A percentile compares a stretch with the other conserved stretches of the same genome.
These are phyloP conservation scores for Aaosphaeria arxii DNA, from an alignment of 2,329 filamentous ascomycete genomes.

Conservation along the genomic window DNA sequence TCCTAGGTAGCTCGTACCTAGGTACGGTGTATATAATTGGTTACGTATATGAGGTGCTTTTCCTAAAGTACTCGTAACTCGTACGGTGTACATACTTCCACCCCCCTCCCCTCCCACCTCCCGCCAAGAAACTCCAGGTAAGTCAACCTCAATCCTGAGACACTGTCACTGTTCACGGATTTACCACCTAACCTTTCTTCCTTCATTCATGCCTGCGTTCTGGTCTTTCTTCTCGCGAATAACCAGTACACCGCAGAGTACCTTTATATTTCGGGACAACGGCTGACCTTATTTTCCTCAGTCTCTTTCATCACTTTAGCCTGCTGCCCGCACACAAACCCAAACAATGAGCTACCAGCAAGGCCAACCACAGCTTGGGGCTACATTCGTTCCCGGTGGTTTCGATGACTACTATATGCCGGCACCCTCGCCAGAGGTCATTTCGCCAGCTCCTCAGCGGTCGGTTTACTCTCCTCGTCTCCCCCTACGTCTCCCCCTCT, in stretches of 20 bases:
- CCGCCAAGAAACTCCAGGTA: too few relatives aligned
- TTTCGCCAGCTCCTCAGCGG: slow-evolving; percentile 70
- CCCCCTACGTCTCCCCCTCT: slow-evolving; percentile 10
- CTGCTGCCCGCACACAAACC: background rate
- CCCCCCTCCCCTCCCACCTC: too few relatives aligned
- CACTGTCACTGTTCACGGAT: too few relatives aligned
- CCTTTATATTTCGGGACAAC: slow-evolving; percentile 16
- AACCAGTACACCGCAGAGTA: background rate
- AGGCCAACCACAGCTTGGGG: slow-evolving; percentile 38
- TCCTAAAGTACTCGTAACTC: too few relatives aligned
- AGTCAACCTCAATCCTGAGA: too few relatives aligned
- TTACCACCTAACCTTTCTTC: too few relatives aligned
- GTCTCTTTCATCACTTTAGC: slow-evolving; percentile 1
- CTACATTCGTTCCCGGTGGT: slow-evolving; percentile 67
- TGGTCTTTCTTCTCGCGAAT: too few relatives aligned
- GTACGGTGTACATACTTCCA: too few relatives aligned
- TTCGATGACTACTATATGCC: slow-evolving; percentile 67
- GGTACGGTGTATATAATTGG: too few relatives aligned
- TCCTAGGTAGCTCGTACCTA: too few relatives aligned
- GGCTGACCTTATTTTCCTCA: slow-evolving; percentile 22
- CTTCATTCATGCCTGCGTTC: too few relatives aligned
- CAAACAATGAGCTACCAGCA: slow-evolving; percentile 35
- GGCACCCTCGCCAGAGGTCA: slow-evolving; percentile 55
- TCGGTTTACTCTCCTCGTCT: slow-evolving; percentile 38
- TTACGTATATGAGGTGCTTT: too few relatives aligned